Evolutionary conservation across 2,329 filamentous ascomycete species (phyloP), one percentile per base, ranked within the genome.

Genomic region (Cladosporium sp.): DNA sequence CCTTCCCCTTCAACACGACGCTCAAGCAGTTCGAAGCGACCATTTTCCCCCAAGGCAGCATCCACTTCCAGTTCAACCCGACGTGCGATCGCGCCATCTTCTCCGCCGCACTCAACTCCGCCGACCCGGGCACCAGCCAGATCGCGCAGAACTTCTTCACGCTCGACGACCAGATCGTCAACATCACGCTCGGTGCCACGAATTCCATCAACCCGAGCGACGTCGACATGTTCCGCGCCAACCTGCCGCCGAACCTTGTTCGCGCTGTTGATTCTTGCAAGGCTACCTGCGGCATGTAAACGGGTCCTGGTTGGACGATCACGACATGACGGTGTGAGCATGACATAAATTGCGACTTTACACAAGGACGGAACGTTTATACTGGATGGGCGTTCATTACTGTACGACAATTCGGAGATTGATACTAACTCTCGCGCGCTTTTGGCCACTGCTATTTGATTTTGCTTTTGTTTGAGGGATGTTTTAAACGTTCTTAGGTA

Each of bases 11-110:
- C 55, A 65, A 67, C 19, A 69, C 71, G 8, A 62, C 60, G 3
- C 64, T 76, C 18, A 61, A 63, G 42, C 66, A 70, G 38, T 72
- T 71, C 60, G 68, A 75, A 49, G 73, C 70, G 50, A 74, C 74
- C n/a, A 70, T 75, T 9, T 75, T 76, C 61, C 74, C 74, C 11
- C 63, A 68, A 53, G 74, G 74, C 14, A 63, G 57, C 52, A 75
- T 77, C 54, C 75, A 77, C 59, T 76, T 69, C 63, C 72, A 77
- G 59, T 71, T 76, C 67, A 77, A 77, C 65, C 63, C 70, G 33
- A 67, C 67, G 46, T 77, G 75, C 61, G 59, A 70, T n/a, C 60
- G 64, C 1, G 72, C 74, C 2, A 67, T 66, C 2, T 75, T 74
- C 54, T 69, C 76, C 18, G 72, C 74, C 1, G 63, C 67, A 1